Percentiles rank a stretch among this genome's conserved stretches.
Evolutionary conservation across 805 yeast genomes (phyloP).

Genomic region (Torulaspora microellipsoides): DNA sequence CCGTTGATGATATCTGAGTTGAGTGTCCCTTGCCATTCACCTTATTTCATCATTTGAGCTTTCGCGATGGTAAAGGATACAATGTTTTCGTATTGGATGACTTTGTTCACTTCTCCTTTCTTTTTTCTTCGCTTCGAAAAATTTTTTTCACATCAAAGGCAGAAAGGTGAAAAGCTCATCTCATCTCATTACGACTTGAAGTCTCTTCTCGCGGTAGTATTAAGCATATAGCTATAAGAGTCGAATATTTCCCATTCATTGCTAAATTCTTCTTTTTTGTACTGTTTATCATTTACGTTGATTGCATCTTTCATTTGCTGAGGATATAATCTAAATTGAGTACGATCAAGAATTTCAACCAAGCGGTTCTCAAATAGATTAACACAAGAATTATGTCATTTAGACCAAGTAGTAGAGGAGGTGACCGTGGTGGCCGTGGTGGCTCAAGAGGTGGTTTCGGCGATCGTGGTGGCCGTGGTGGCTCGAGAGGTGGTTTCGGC

Average conservation of each 20-base stretch:
- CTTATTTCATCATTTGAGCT: no score
- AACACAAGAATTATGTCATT: conserved; percentile 57
- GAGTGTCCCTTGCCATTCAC: no score
- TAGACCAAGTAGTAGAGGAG: conserved; percentile 64
- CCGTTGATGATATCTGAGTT: no score
- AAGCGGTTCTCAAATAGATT: conserved; percentile 1
- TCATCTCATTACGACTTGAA: conserved; percentile 11
- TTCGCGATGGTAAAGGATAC: no score
- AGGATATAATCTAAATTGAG: neutral
- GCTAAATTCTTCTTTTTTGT: neutral
- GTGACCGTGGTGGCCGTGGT: conserved; percentile 42
- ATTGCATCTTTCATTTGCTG: neutral
- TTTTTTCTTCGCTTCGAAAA: conserved; percentile 1
- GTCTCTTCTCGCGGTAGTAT: no score
- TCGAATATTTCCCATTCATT: neutral
- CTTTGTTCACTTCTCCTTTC: no score
- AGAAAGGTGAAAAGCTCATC: conserved; percentile 13
- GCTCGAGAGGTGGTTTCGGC: conserved; percentile 46
- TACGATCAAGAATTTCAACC: neutral
- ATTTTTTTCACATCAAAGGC: conserved; percentile 2
- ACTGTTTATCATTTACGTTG: neutral
- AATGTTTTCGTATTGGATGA: no score
- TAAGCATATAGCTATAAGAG: no score
- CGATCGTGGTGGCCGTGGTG: conserved; percentile 43
- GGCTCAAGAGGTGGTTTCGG: conserved; percentile 48